Base-by-base conservation (phyloP, 202 grass and related monocot genomes). In the Setaria italica region DNA sequence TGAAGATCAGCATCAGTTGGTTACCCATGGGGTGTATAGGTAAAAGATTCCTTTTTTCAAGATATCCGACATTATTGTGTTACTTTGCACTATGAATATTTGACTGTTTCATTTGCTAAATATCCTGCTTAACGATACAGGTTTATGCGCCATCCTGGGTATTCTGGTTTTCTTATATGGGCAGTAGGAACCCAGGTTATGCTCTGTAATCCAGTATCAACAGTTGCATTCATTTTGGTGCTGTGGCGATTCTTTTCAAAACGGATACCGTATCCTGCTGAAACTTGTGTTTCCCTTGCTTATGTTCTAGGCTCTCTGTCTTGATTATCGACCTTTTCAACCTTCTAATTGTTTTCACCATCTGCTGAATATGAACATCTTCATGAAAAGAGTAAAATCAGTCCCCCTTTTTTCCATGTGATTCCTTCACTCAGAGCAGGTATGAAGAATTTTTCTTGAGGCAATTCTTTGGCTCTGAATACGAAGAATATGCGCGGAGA, bases 391-490 rank as follows among this genome's bases (percentile, higher is more conserved):
- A 69, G 51, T 42, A 53, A 20, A 20, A 53, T 17, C 6, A 10
- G 66, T 77, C 56, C n/a, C n/a, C 37, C 83, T 80, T 80, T 81
- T 49, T 72, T 60, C 39, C 39, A 41, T 41, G 77, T 78, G 48
- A 78, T 85, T 91, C 89, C 88, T 92, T 95, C 57, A 92, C 74
- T 51, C 41, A 70, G 25, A 90, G 48, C 77, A 99, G 97, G 76
- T 93, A 94, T 64, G 97, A 99, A 85, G 97, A 99, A 65, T 97
- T 88, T 92, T 99, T 94, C 92, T 93, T 99, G 90, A 97, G 90
- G 74, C 90, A 97, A 75, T 99, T 99, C 77, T 99, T 99, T 82
- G 92, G 97, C 2, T 54, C 41, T 34, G 85, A 87, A 47, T 99
- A 99, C 3, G 74, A 85, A 43, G 92, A 97, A 83, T 99, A 99